phyloP scores from a whole-genome alignment of 2,329 filamentous ascomycete species.

The Venturia aucupariae region DNA sequence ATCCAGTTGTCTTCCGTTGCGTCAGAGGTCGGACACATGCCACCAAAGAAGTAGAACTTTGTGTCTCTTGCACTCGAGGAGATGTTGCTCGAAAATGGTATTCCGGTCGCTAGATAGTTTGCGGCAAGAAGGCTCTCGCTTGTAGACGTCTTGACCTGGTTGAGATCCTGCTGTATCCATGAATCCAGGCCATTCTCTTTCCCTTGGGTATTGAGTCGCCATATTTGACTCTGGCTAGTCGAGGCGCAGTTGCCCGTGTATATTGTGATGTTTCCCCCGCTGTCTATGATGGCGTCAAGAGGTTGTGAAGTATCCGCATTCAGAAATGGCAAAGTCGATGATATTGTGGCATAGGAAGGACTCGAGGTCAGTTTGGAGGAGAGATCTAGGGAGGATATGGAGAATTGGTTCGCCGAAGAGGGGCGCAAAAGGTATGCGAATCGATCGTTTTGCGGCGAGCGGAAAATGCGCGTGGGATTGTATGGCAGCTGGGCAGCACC shows the following conservation, averaged over 20 bases:
- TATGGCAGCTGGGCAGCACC: conserved; percentile 53
- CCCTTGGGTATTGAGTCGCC: conserved; percentile 52
- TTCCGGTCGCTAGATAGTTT: conserved; percentile 50
- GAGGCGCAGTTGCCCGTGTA: conserved; percentile 64
- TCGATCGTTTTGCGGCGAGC: conserved; percentile 41
- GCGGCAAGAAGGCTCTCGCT: conserved; percentile 33
- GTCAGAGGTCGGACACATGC: conserved; percentile 63
- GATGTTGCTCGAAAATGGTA: conserved; percentile 59
- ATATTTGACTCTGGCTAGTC: conserved; percentile 47
- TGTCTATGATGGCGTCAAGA: conserved; percentile 59
- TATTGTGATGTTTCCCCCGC: conserved; percentile 61
- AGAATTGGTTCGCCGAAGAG: conserved; percentile 34
- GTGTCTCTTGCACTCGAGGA: conserved; percentile 25
- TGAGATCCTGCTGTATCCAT: conserved; percentile 42
- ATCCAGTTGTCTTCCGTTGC: conserved; percentile 47
- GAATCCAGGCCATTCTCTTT: conserved; percentile 40
- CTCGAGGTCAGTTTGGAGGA: conserved; percentile 47
- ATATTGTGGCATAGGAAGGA: conserved; percentile 38
- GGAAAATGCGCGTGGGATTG: conserved; percentile 64
- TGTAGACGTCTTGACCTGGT: conserved; percentile 25
- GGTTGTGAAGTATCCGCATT: conserved; percentile 40
- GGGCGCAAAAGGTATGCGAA: conserved; percentile 64
- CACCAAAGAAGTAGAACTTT: conserved; percentile 68
- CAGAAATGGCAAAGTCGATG: conserved; percentile 55
- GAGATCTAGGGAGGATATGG: conserved; percentile 58